phyloP scores from a whole-genome alignment of 2,329 filamentous ascomycete species.

The Dissoconium aciculare region DNA sequence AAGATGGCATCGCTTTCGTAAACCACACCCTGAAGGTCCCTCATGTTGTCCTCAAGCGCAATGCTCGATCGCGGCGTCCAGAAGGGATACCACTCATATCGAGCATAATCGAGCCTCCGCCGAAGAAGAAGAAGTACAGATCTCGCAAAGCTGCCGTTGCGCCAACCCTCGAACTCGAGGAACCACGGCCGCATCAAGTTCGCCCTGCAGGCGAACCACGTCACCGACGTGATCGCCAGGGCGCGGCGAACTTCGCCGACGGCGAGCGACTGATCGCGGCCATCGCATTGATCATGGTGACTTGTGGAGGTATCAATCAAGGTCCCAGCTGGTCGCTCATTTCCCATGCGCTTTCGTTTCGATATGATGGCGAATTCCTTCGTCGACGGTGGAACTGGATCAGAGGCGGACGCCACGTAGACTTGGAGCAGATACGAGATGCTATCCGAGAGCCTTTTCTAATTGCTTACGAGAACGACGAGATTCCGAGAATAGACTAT shows the following conservation, averaged over 20 bases:
- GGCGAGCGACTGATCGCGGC: constrained; percentile 20
- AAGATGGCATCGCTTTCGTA: constrained; percentile 7
- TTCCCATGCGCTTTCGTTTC: constrained; percentile 26
- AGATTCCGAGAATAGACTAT: constrained; percentile 48
- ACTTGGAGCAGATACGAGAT: constrained; percentile 37
- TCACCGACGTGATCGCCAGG: constrained; percentile 10
- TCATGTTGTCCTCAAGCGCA: constrained; percentile 4
- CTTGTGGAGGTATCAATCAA: constrained; percentile 25
- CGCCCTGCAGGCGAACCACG: constrained; percentile 1
- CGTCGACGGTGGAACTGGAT: constrained; percentile 25
- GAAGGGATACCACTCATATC: too few species aligned
- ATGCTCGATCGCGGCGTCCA: too few species aligned
- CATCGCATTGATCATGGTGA: constrained; percentile 19
- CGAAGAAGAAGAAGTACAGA: not conserved
- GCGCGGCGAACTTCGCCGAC: constrained; percentile 15
- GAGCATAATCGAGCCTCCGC: too few species aligned
- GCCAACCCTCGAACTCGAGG: not conserved
- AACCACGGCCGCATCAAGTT: not conserved
- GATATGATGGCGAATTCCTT: constrained; percentile 24
- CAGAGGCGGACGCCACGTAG: constrained; percentile 11
- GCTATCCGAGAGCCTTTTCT: constrained; percentile 54
- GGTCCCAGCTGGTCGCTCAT: constrained; percentile 28
- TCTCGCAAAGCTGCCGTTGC: not conserved
- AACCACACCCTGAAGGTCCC: constrained; percentile 7
- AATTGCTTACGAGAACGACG: constrained; percentile 47